Evolutionary conservation across 169 alveolate genomes (phyloP), one percentile per base, ranked within the genome.

Genomic region (Theileria orientalis): DNA sequence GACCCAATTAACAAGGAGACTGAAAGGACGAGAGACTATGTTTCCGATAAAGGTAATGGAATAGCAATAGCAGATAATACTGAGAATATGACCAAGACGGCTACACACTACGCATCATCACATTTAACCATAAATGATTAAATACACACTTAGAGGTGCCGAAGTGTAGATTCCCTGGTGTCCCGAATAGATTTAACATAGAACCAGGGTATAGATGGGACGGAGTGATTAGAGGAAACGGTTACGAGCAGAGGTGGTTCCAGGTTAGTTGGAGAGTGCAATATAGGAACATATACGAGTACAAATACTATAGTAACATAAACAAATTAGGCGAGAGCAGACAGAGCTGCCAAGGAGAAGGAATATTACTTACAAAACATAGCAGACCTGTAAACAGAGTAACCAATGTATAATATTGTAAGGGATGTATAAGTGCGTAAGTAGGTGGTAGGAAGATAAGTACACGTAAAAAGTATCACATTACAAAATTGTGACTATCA

Each of bases 141-240:
- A 61, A 77, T 51, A 16, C 41, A 46, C 76, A 62, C 25, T 46
- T 30, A 23, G 70, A 82, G 11, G 83, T 82, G 56, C 95, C 95
- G 8, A 93, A 82, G 71, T 96, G 97, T 47, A 84, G 94, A 62
- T 94, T 91, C 62, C 86, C 91, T 23, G 86, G 91, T 6, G 90
- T 93, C 11, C 92, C 92, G 33, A 95, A 95, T 80, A 86, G 99
- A 66, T 95, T 94, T 84, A 91, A 86, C 68, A 96, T 96, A 57
- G 83, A 84, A 29, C 96, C 98, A 29, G 99, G 99, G 6, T 94
- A 94, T 84, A 67, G 97, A 37, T 96, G 99, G 99, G 99, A 96
- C 79, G 99, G 99, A 27, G 96, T 95, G 23, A 94, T 95, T 64
- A 77, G 99, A 42, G 95, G 97, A 33, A 95, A 94, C 86, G 98